These are phyloP conservation scores for Talaromyces amestolkiae DNA, from an alignment of 2,329 filamentous ascomycete species.

Conservation along the genomic window DNA sequence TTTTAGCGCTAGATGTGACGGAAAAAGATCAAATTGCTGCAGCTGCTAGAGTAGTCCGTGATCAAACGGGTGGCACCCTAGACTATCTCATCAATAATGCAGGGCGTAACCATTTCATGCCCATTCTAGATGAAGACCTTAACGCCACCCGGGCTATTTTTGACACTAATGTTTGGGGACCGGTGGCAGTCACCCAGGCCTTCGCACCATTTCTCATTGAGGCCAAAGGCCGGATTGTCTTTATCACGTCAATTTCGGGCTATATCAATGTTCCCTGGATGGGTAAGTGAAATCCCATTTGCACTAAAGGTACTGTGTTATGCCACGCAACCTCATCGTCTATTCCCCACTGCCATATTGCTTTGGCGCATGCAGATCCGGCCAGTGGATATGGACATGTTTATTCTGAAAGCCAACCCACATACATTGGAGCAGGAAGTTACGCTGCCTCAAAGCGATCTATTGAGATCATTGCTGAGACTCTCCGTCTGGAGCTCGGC, in stretches of 20 bases:
- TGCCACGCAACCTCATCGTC: neutral
- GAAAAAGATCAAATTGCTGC: constrained; percentile 28
- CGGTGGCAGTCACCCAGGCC: constrained; percentile 32
- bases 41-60: constrained; percentile 23
- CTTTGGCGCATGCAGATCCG: neutral
- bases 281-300: constrained; percentile 23
- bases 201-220: constrained; percentile 34
- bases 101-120: constrained; percentile 29
- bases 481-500: constrained; percentile 26
- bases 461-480: constrained; percentile 25
- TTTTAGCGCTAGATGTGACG: constrained; percentile 32
- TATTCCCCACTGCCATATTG: neutral
- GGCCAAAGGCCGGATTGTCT: constrained; percentile 26
- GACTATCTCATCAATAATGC: constrained; percentile 34
- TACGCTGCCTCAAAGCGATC: constrained; percentile 28
- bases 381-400: neutral
- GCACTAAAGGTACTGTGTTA: neutral
- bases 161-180: constrained; percentile 39
- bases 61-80: constrained; percentile 33
- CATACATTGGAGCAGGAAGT: constrained; percentile 11
- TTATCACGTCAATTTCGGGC: constrained; percentile 35
- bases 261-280: constrained; percentile 29
- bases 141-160: constrained; percentile 29
- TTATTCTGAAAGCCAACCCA: neutral
- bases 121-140: constrained; percentile 16